A percentile compares a stretch with the other conserved stretches of the same genome.
phyloP scores from a whole-genome alignment of 2,329 filamentous ascomycete genomes.

The Pyrenophora tritici-repentis region DNA sequence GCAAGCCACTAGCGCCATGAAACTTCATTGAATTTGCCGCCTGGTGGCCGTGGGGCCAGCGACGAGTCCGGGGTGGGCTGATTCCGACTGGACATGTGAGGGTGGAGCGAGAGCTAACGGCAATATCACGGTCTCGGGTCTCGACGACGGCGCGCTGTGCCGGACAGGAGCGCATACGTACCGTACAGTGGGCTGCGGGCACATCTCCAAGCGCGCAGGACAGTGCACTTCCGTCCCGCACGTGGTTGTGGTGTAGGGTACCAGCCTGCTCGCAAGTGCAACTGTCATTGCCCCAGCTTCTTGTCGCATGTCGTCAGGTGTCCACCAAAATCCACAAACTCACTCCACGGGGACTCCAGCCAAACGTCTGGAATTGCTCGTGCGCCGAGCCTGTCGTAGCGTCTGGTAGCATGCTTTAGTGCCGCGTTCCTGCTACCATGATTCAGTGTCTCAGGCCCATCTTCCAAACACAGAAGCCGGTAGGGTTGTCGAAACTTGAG shows the following conservation, averaged over 20 bases:
- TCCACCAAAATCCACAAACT: neutral
- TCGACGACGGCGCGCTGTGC: constrained; percentile 12
- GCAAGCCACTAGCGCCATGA: constrained; percentile 18
- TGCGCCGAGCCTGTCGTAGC: constrained; percentile 2
- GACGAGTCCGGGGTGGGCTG: constrained; percentile 1
- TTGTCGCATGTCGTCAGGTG: neutral
- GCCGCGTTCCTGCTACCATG: neutral
- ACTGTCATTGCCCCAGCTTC: neutral
- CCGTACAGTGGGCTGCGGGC: neutral
- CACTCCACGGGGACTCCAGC: neutral
- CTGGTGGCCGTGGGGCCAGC: constrained; percentile 1
- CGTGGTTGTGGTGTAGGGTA: neutral
- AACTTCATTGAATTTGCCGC: constrained; percentile 8
- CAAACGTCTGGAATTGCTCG: constrained; percentile 4
- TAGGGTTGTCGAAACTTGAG: neutral
- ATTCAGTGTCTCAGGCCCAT: constrained; percentile 2
- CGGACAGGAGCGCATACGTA: constrained; percentile 4
- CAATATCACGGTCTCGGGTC: neutral
- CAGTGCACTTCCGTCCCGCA: neutral
- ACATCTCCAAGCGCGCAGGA: constrained; percentile 2
- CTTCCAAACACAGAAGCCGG: constrained; percentile 3
- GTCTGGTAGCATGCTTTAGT: neutral
- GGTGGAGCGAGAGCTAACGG: constrained; percentile 7
- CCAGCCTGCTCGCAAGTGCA: neutral
- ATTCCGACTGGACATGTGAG: neutral